Base-by-base conservation (phyloP, 2,329 filamentous ascomycete species). In the Xylogone sp. region DNA sequence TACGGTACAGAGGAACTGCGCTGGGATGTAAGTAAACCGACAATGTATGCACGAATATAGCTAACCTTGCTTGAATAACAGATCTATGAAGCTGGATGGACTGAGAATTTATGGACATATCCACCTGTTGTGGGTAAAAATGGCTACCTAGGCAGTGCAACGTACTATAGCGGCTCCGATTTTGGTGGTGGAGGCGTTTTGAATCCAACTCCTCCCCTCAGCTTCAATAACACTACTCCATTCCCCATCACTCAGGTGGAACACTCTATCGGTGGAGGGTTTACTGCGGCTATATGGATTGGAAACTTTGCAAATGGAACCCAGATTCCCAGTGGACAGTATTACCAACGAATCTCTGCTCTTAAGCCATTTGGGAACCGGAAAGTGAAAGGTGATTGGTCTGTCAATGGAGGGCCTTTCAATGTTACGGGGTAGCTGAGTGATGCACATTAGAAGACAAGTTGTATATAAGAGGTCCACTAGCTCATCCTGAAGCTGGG, bases 131-230 rank as follows among this genome's bases (percentile, higher is more conserved):
- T 53, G 7, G 64, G 64, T 18, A 46, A 61, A 31, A 58, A 63
- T 18, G 61, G 62, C 8, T 66, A 65, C 48, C 42, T 67, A 24
- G 65, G 65, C n/a, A 56, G 53, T 0, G 63, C 54, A 2, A 60
- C 62, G 1, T 60, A 57, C 13, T 65, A 59, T 50, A 43, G 51
- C 16, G 59, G 58, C 22, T 47, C 56, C 0, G 46, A 39, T 21
- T 39, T 39, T 16, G 34, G 34, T 18, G 34, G 34, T 39, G 20
- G 48, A 3, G 53, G 52, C 7, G 44, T 42, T 19, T 63, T 63
- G 24, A 57, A 65, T 27, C 53, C 55, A 0, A 49, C 56, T 7
- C 34, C 34, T 8, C 46, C 45, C 2, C 51, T 60, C 43, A 53
- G 65, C 49, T 59, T 60, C 20, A 59, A 65, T 18, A 56, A 58